A percentile compares a stretch with the other conserved stretches of the same genome.
Evolutionary conservation across 306 rosid genomes (phyloP).

Genomic region (Vicia sativa): DNA sequence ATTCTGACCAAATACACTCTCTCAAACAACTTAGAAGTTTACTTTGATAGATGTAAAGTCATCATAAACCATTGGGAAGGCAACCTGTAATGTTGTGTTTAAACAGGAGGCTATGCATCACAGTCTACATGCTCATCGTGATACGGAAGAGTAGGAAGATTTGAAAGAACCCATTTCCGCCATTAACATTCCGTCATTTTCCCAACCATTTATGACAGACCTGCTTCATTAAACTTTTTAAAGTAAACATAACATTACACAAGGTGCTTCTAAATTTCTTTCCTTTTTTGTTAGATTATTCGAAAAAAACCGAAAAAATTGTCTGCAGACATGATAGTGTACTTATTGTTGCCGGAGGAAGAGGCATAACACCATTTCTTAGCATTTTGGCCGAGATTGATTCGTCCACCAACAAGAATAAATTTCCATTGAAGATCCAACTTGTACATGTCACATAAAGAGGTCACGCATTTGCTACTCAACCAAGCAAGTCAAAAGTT

Average conservation of each 20-base stretch:
- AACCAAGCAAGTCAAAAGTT: constrained; percentile 47
- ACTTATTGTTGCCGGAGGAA: constrained; percentile 83
- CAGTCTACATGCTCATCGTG: too few relatives aligned
- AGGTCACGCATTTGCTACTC: constrained; percentile 60
- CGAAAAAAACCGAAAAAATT: constrained; percentile 9
- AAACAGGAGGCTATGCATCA: too few relatives aligned
- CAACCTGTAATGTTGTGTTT: too few relatives aligned
- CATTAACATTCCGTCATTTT: too few relatives aligned
- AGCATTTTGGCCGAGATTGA: constrained; percentile 76
- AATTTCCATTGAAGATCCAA: constrained; percentile 56
- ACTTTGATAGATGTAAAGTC: too few relatives aligned
- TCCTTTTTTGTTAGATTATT: constrained; percentile 15
- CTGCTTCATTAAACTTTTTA: constrained; percentile 62
- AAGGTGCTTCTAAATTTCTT: constrained; percentile 4
- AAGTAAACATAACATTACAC: constrained; percentile 48
- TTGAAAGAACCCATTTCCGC: too few relatives aligned
- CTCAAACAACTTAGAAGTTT: too few relatives aligned
- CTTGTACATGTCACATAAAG: constrained; percentile 67
- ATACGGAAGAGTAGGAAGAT: too few relatives aligned
- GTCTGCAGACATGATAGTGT: constrained; percentile 77
- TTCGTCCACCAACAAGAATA: constrained; percentile 41
- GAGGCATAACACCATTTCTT: constrained; percentile 84
- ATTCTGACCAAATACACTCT: too few relatives aligned
- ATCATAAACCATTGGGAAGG: too few relatives aligned
- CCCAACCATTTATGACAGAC: too few relatives aligned